Percentiles rank a stretch among this genome's conserved stretches.
phyloP scores from a whole-genome alignment of 208 protist genomes.

The Crithidia brevicula region DNA sequence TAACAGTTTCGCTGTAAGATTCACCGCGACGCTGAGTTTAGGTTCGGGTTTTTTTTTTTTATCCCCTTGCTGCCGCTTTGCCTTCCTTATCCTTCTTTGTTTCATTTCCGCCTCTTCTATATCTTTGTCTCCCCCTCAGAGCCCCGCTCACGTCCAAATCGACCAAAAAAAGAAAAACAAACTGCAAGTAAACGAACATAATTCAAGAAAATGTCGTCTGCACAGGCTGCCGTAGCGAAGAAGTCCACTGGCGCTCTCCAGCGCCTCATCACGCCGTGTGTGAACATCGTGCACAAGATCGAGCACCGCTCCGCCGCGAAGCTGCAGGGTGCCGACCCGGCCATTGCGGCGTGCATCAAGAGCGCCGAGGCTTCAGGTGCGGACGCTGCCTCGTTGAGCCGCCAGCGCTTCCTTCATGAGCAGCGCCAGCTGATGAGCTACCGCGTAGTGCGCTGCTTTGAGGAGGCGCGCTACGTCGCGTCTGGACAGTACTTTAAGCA shows the following conservation, averaged over 20 bases:
- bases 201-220: conserved; percentile 27
- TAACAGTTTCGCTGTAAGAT: too few relatives aligned
- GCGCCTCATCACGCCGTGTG: conserved; percentile 45
- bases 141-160: too few relatives aligned
- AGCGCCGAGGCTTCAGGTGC: conserved; percentile 60
- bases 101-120: too few relatives aligned
- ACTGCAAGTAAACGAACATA: neutral
- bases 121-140: too few relatives aligned
- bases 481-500: conserved; percentile 78
- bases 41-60: too few relatives aligned
- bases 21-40: too few relatives aligned
- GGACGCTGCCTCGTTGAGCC: conserved; percentile 71
- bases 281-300: conserved; percentile 68
- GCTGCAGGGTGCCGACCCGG: conserved; percentile 41
- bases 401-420: conserved; percentile 59
- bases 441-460: conserved; percentile 80
- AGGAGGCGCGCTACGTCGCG: conserved; percentile 68
- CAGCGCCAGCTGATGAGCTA: conserved; percentile 83
- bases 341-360: conserved; percentile 48
- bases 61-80: too few relatives aligned
- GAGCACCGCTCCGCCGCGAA: conserved; percentile 63
- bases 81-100: too few relatives aligned
- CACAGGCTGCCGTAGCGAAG: conserved; percentile 30
- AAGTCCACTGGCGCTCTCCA: conserved; percentile 28
- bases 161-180: too few relatives aligned